Percentiles rank a stretch among this genome's conserved stretches.
Conservation (phyloP, 2,329 filamentous ascomycete species). For the Hypomyces perniciosus region DNA sequence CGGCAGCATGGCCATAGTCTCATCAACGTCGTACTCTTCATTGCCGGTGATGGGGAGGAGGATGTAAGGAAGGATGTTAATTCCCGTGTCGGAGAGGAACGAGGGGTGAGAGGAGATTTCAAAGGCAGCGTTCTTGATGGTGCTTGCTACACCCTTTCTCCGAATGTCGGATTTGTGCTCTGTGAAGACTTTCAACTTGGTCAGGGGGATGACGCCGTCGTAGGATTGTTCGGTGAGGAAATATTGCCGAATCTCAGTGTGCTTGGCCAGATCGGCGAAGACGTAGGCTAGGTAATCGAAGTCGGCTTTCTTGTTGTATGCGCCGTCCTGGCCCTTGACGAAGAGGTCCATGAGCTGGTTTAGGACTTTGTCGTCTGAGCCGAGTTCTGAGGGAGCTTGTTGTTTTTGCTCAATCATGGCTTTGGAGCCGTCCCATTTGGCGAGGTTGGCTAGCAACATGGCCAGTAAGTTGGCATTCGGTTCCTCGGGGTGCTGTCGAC, state of each 20-base stretch:
- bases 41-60: conserved; percentile 80
- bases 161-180: conserved; percentile 79
- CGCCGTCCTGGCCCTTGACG: conserved; percentile 78
- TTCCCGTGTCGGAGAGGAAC: conserved; percentile 64
- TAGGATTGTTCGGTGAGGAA: conserved; percentile 69
- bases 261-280: conserved; percentile 87
- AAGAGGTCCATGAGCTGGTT: conserved; percentile 95
- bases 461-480: conserved; percentile 76
- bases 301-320: conserved; percentile 77
- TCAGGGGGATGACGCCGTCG: conserved; percentile 79
- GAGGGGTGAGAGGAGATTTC: conserved; percentile 65
- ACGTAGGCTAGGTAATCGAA: conserved; percentile 93
- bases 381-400: conserved; percentile 60
- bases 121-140: conserved; percentile 91
- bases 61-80: conserved; percentile 82
- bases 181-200: conserved; percentile 91
- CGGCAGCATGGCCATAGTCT: conserved; percentile 77
- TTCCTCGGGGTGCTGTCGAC: conserved; percentile 60
- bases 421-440: conserved; percentile 71
- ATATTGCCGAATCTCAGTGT: conserved; percentile 67
- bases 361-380: conserved; percentile 66
- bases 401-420: conserved; percentile 64
- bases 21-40: conserved; percentile 84
- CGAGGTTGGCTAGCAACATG: conserved; percentile 90
- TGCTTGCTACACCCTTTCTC: conserved; percentile 88